A percentile compares a stretch with the other conserved stretches of the same genome.
Evolutionary conservation across 1,284 basidiomycete genomes (phyloP).

Genomic region (Heterobasidion parviporum): DNA sequence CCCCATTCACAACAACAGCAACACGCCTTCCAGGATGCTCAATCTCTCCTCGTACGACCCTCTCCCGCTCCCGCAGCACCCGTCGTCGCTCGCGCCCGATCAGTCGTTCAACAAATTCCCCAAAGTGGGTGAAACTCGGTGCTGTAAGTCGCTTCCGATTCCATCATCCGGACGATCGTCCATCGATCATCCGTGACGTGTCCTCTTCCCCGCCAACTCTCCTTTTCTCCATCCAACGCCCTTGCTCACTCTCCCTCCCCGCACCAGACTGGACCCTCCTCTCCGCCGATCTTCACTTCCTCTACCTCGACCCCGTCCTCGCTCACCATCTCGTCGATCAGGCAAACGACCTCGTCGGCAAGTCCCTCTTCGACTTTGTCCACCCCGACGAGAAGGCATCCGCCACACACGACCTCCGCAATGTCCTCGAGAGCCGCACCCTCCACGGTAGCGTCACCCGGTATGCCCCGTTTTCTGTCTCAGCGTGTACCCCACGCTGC

Average conservation of each 20-base stretch:
- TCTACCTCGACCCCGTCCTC: conserved; percentile 87
- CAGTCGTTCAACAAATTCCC: conserved; percentile 24
- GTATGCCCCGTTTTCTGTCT: conserved; percentile 30
- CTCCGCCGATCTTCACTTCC: conserved; percentile 68
- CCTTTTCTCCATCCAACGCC: conserved; percentile 6
- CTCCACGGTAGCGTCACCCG: conserved; percentile 90
- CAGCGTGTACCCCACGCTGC: conserved; percentile 5
- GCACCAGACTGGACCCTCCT: conserved; percentile 64
- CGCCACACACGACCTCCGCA: conserved; percentile 69
- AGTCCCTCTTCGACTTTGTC: conserved; percentile 77
- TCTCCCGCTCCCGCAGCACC: not conserved
- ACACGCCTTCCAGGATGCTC: conserved; percentile 3
- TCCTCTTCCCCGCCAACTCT: conserved; percentile 12
- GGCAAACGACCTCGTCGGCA: conserved; percentile 61
- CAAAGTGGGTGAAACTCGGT: conserved; percentile 62
- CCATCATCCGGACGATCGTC: conserved; percentile 20
- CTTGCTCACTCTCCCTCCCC: conserved; percentile 1
- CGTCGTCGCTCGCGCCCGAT: conserved; percentile 10
- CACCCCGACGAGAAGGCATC: conserved; percentile 84
- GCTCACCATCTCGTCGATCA: conserved; percentile 69
- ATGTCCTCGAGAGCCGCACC: conserved; percentile 73
- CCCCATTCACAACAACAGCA: not conserved
- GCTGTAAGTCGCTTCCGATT: conserved; percentile 46
- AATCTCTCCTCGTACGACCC: conserved; percentile 7
- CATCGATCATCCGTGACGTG: conserved; percentile 23